A percentile compares a stretch with the other conserved stretches of the same genome.
phyloP scores from a whole-genome alignment of 1,284 basidiomycete species.

The Irpex rosettiformis region DNA sequence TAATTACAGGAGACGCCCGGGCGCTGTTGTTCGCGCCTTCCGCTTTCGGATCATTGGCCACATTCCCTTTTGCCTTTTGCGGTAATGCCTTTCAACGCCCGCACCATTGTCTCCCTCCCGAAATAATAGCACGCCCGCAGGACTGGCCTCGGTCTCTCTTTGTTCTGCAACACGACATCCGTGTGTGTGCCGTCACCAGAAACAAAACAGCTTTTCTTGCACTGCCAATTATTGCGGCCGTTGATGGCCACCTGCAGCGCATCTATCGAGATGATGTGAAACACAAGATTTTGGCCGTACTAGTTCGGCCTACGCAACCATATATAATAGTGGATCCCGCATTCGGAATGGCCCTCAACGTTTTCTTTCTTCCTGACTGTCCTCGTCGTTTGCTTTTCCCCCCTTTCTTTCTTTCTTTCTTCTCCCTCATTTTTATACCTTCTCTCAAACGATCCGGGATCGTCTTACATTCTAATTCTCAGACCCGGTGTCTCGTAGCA shows the following conservation, averaged over 20 bases:
- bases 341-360: slow-evolving; percentile 1
- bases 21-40: not conserved
- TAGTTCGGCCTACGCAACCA: not conserved
- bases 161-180: not conserved
- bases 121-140: not conserved
- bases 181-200: not conserved
- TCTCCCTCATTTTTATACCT: not conserved
- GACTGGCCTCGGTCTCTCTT: slow-evolving; percentile 8
- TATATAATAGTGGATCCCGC: not conserved
- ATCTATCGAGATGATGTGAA: not conserved
- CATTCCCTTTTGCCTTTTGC: not conserved
- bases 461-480: slow-evolving; percentile 14
- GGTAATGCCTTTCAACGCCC: not conserved
- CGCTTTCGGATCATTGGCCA: slow-evolving; percentile 8
- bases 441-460: slow-evolving; percentile 20
- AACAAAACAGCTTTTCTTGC: not conserved
- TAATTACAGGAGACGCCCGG: not conserved
- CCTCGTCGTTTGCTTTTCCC: not conserved
- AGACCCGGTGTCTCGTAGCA: slow-evolving; percentile 22
- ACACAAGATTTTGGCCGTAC: not conserved
- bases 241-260: not conserved
- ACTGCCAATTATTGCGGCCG: not conserved
- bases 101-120: not conserved
- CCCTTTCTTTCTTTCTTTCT: slow-evolving; percentile 2
- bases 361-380: slow-evolving; percentile 6